Base-by-base conservation (phyloP, 306 rosid genomes). In the Quercus ilex region DNA sequence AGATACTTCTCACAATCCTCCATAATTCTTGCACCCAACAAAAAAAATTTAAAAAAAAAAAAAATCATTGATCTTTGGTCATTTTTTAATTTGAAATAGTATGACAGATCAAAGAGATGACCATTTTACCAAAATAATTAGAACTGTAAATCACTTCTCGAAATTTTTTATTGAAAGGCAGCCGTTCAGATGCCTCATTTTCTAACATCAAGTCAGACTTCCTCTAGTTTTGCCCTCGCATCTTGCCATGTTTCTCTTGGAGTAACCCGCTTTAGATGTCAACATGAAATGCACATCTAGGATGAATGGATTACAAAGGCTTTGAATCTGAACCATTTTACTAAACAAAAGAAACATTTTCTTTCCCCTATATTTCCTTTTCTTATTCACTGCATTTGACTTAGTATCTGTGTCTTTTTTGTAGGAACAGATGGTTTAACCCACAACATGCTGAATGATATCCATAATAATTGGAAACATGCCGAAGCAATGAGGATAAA, bases 371-470 rank as follows among this genome's bases (percentile, higher is more conserved):
- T 71, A 6, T 49, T 35, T 35, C 51, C 76, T 60, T 30, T 76
- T 60, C 53, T n/a, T 63, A 70, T 67, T 23, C 49, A 73, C 62
- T 83, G 64, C 51, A 74, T n/a, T 35, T 68, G 56, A 74, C 4
- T 77, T 60, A 25, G 46, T 43, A 10, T 19, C 59, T 71, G 68
- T 21, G 75, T 33, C 63, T 60, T 25, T 82, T 65, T 78, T 76
- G 81, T 81, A 95, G 99, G 98, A 63, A 86, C 98, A 81, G 99
- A 95, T 81, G 98, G 99, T 67, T 90, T 95, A 79, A 95, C 99
- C 72, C 97, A 95, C 83, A 95, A 92, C 78, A 95, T 76, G 82
- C 87, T 33, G 98, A 92, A 77, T 82, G 97, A 84, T 81, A 92
- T 95, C 82, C 94, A 90, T 71, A 89, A 89, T 77, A 91, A 90